Evolutionary conservation across 768 basidiomycete species (phyloP).

Genomic region (Boletus reticuloceps): DNA sequence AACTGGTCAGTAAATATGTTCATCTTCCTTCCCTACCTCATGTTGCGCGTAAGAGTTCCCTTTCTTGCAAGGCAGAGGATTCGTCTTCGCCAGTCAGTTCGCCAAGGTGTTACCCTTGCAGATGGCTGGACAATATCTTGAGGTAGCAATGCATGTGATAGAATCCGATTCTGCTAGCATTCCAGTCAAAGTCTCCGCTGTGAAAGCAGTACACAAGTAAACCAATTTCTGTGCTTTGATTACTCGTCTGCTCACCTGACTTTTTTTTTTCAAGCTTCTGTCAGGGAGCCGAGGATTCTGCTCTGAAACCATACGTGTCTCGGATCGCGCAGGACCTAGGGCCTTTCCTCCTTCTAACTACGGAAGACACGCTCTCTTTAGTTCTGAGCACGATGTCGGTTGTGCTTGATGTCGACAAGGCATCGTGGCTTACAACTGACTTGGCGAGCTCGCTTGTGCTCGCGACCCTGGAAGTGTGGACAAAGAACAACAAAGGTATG

Average conservation of each 20-base stretch:
- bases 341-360: constrained; percentile 75
- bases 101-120: constrained; percentile 67
- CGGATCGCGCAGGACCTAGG: constrained; percentile 79
- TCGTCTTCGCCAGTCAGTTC: constrained; percentile 92
- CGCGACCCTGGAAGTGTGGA: constrained; percentile 79
- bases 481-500: constrained; percentile 80
- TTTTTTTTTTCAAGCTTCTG: constrained; percentile 54
- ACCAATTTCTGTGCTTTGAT: constrained; percentile 19
- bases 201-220: constrained; percentile 92
- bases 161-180: constrained; percentile 68
- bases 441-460: constrained; percentile 64
- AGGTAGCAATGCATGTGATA: constrained; percentile 82
- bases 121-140: constrained; percentile 81
- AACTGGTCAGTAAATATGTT: constrained; percentile 49
- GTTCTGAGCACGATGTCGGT: constrained; percentile 84
- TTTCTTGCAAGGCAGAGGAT: constrained; percentile 92
- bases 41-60: constrained; percentile 58
- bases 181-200: constrained; percentile 93
- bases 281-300: constrained; percentile 54
- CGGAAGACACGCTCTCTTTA: constrained; percentile 86
- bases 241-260: no score
- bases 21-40: neutral
- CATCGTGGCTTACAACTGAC: constrained; percentile 68
- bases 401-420: constrained; percentile 69
- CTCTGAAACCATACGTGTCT: constrained; percentile 60